Base-by-base conservation (phyloP, 495 filamentous ascomycete species). In the Podospora sp. region DNA sequence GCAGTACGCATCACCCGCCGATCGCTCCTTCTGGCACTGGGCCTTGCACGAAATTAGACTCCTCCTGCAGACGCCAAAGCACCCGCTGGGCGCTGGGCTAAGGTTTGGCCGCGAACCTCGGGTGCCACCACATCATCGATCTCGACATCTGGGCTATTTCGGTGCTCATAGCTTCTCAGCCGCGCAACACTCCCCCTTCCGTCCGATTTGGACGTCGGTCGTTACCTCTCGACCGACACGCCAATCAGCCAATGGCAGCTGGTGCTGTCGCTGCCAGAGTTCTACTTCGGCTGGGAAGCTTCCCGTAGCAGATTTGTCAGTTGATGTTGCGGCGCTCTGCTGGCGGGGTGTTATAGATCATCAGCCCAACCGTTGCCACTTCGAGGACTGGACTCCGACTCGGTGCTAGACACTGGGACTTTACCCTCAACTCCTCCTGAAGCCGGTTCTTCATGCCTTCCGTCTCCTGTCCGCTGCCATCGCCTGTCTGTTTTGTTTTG, bases 371-470 rank as follows among this genome's bases (percentile, higher is more conserved):
- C 52, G 20, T 55, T 55, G 52, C 52, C 8, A 26, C 52, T 16
- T 33, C 21, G n/a, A 22, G 59, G 36, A 40, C 33, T 46, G 33
- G 59, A 62, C 29, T 24, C 29, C 59, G 8, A 22, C 21, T 50
- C 24, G 2, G 20, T 11, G 52, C 20, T 55, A 55, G 52, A 12
- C 52, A 22, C 20, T 9, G 52, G 20, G 22, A 14, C 40, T 20
- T 11, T 55, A 59, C 24, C n/a, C n/a, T 22, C 26, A 62, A 40
- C 46, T 62, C 46, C 12, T 21, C n/a, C 40, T 35, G 65, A 66
- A 61, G 65, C 65, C 55, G 57, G 65, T 60, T 27, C 65, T 66
- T 67, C 55, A 50, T 24, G 11, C 51, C 33, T 67, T 62, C 26
- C 58, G 20, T 33, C 58, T 29, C 7, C 59, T 49, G 5, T 56